Evolutionary conservation across 768 basidiomycete genomes (phyloP), one percentile per base, ranked within the genome.

Genomic region (Hygrophoropsis aurantiaca): DNA sequence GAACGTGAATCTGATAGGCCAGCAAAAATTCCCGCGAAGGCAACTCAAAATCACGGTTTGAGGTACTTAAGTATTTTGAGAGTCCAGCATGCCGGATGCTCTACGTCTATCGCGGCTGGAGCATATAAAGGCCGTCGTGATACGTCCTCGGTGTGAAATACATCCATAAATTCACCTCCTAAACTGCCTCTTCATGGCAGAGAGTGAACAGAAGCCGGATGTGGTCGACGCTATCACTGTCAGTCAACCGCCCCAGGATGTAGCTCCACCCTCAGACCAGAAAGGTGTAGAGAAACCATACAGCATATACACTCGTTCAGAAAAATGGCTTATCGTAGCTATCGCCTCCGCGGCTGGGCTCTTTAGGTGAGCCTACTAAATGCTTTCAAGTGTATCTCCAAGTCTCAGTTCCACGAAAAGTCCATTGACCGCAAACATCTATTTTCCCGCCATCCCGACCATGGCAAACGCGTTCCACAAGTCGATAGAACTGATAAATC

Each of bases 401-500:
- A 38, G 25, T 16, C 34, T 49, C 27, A 19, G 25, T 19, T 39
- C n/a, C n/a, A n/a, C n/a, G n/a, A n/a, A n/a, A n/a, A 85, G 84
- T 56, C 85, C 86, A 0, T 66, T 90, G 10, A 86, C 87, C 2
- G 75, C 86, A 3, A 89, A 82, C 47, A 85, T 90, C 47, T 91
- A 90, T 59, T 80, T 89, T 39, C 88, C 89, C 5, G 87, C 83
- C 11, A 84, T 94, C 33, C 90, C 90, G 1, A 72, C 77, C 0
- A 66, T 93, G 19, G 74, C 83, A 1, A 51, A 50, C 2, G 76
- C 68, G 5, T 82, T 94, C 58, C 60, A 82, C 55, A 79, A 81
- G 46, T 79, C 83, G 0, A 75, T 74, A 8, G 86, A 89, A 55
- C 70, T 82, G 9, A 90, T 92, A 33, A 91, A 90, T 59, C 61